Conservation (phyloP, 495 filamentous ascomycete genomes). For the Mycothermus thermophilus region DNA sequence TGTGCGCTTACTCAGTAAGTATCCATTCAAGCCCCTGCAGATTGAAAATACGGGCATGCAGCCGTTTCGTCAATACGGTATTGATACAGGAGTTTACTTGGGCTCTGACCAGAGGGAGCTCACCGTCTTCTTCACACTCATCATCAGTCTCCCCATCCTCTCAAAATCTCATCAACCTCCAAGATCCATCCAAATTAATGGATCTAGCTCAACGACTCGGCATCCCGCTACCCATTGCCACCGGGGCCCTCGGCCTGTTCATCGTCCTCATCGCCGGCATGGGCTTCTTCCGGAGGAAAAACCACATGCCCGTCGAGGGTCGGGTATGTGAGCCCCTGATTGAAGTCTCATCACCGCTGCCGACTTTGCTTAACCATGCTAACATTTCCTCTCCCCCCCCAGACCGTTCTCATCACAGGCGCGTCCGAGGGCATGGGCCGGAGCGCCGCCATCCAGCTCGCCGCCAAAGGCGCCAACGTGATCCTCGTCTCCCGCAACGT, state of each 20-base stretch:
- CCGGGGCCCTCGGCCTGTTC: conserved; percentile 32
- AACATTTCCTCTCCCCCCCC: neutral
- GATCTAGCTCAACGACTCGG: conserved; percentile 6
- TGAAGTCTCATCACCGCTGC: neutral
- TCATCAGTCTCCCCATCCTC: too few species aligned
- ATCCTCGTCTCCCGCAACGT: conserved; percentile 70
- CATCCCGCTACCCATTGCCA: conserved; percentile 7
- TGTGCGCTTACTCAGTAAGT: too few species aligned
- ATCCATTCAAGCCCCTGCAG: neutral
- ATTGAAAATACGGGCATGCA: too few species aligned
- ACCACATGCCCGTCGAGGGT: conserved; percentile 71
- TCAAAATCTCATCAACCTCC: too few species aligned
- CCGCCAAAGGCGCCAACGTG: conserved; percentile 73
- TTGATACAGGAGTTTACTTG: too few species aligned
- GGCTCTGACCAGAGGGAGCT: too few species aligned
- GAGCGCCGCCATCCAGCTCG: conserved; percentile 54
- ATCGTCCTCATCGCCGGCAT: conserved; percentile 40
- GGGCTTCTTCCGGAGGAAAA: conserved; percentile 51
- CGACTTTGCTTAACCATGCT: too few species aligned
- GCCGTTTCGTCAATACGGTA: too few species aligned
- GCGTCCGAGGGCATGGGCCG: conserved; percentile 88
- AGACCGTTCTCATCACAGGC: conserved; percentile 82
- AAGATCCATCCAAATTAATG: too few species aligned
- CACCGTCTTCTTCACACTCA: too few species aligned
- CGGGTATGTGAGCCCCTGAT: conserved; percentile 38